Evolutionary conservation across 2,329 filamentous ascomycete species (phyloP).

Genomic region (Xylariaceae sp.): DNA sequence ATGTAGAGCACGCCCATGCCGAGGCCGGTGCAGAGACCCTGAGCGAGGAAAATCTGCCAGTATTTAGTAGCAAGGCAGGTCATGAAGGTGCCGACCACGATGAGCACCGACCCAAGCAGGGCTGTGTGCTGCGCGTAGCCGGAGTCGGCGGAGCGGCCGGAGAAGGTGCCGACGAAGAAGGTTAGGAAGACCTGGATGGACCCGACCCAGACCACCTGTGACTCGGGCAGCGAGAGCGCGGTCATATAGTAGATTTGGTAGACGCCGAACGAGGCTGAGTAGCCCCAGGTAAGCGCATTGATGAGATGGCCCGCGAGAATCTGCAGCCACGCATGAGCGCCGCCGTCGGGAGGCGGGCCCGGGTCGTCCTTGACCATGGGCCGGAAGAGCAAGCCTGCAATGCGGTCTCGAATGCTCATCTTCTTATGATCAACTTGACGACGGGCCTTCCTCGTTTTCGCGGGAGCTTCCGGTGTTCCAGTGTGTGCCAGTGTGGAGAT

Average conservation of each 20-base stretch:
- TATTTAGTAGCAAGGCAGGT: constrained; percentile 44
- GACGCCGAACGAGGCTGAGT: constrained; percentile 44
- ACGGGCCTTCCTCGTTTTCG: no score
- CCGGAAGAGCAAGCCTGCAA: no score
- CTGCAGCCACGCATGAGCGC: constrained; percentile 45
- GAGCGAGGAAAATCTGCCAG: constrained; percentile 36
- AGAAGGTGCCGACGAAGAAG: constrained; percentile 1
- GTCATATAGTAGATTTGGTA: constrained; percentile 41
- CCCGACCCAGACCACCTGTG: constrained; percentile 41
- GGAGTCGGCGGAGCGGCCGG: constrained; percentile 6
- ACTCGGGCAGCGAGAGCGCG: constrained; percentile 28
- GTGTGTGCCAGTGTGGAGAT: no score
- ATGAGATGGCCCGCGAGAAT: constrained; percentile 41
- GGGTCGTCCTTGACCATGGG: no score
- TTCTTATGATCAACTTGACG: no score
- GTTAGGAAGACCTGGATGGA: constrained; percentile 34
- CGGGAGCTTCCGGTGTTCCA: no score
- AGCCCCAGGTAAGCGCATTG: constrained; percentile 48
- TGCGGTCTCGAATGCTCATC: no score
- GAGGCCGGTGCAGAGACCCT: constrained; percentile 27
- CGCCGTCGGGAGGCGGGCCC: constrained; percentile 48
- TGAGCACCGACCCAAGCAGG: constrained; percentile 3
- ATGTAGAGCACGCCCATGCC: constrained; percentile 47
- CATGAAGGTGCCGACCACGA: constrained; percentile 45
- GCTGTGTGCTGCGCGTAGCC: constrained; percentile 29